Evolutionary conservation across 2,329 filamentous ascomycete genomes (phyloP).

Genomic region (Penicillium sp.): DNA sequence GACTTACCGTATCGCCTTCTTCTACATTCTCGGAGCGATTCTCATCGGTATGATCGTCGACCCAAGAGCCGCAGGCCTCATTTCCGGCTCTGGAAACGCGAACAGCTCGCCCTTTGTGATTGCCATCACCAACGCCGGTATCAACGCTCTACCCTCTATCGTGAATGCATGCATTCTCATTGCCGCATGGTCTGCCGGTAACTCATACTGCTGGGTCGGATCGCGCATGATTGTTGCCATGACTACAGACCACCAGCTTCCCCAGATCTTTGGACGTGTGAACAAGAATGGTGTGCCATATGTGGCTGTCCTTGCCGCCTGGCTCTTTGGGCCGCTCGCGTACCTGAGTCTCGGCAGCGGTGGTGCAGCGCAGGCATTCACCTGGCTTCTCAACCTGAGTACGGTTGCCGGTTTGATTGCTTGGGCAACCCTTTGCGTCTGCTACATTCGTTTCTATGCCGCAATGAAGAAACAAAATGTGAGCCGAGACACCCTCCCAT

Average conservation of each 20-base stretch:
- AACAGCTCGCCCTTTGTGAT: slow-evolving; percentile 39
- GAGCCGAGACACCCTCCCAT: slow-evolving; percentile 45
- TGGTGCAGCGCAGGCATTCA: slow-evolving; percentile 40
- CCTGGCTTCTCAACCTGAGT: slow-evolving; percentile 47
- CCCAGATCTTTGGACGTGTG: slow-evolving; percentile 56
- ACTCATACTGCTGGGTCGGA: slow-evolving; percentile 51
- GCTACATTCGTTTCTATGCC: slow-evolving; percentile 55
- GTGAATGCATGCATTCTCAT: slow-evolving; percentile 40
- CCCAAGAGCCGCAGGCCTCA: slow-evolving; percentile 22
- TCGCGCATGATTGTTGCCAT: slow-evolving; percentile 61
- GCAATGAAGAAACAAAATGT: slow-evolving; percentile 44
- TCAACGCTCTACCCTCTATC: slow-evolving; percentile 35
- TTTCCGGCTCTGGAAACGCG: slow-evolving; percentile 30
- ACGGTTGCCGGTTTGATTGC: slow-evolving; percentile 51
- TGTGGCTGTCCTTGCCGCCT: slow-evolving; percentile 57
- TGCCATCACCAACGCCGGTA: slow-evolving; percentile 37
- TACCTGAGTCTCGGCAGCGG: slow-evolving; percentile 44
- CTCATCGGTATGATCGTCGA: slow-evolving; percentile 34
- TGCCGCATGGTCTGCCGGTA: slow-evolving; percentile 43
- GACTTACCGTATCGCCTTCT: slow-evolving; percentile 41
- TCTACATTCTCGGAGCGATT: slow-evolving; percentile 38
- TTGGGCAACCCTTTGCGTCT: slow-evolving; percentile 47
- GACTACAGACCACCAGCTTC: slow-evolving; percentile 60
- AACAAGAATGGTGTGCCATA: slow-evolving; percentile 58
- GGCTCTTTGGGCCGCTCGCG: slow-evolving; percentile 44